Base-by-base conservation (phyloP, 768 basidiomycete species). In the Lactarius deliciosus region DNA sequence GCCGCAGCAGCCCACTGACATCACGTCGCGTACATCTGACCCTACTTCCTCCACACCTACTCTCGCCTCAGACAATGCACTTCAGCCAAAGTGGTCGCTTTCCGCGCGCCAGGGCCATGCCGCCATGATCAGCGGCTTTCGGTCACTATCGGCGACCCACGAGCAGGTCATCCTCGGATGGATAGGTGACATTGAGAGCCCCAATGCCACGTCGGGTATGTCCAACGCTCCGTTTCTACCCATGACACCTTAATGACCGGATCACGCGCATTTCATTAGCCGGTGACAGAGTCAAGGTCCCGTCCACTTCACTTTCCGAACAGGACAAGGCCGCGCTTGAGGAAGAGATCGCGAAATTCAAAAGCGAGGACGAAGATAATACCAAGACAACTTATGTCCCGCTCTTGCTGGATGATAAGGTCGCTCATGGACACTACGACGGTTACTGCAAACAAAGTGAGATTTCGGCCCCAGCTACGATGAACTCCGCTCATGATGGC, bases 381-480 rank as follows among this genome's bases (percentile, higher is more conserved):
- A 76, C 77, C 2, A 81, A 85, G 64, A 81, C 90, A 57, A 82
- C 79, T 16, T 97, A 93, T 71, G 85, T 92, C 8, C 95, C 96
- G 5, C 92, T 99, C 15, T 97, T 92, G 92, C 81, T 96, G 41
- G 89, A 92, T 72, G 91, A 94, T 72, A 85, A 90, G 75, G 85
- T 94, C 45, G 94, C 93, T 25, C 92, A 94, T 72, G 93, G 90
- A 0, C 95, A 97, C 75, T 97, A 98, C 75, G 95, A 98, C 71
- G 96, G 95, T 0, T 98, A 97, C 76, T 98, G 96, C 85, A 99
- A 99, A 77, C 89, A 90, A 73, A 96, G 94, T 96, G 72, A 76
- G 91, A 57, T 85, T 30, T 53, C 25, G 28, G 47, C 36, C 41
- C 4, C 40, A 11, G 16, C 10, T 61, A 43, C 62, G 3, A 30